Percentiles rank a stretch among this genome's conserved stretches.
Conservation (phyloP, 208 protist species). For the Leishmania gerbilli region DNA sequence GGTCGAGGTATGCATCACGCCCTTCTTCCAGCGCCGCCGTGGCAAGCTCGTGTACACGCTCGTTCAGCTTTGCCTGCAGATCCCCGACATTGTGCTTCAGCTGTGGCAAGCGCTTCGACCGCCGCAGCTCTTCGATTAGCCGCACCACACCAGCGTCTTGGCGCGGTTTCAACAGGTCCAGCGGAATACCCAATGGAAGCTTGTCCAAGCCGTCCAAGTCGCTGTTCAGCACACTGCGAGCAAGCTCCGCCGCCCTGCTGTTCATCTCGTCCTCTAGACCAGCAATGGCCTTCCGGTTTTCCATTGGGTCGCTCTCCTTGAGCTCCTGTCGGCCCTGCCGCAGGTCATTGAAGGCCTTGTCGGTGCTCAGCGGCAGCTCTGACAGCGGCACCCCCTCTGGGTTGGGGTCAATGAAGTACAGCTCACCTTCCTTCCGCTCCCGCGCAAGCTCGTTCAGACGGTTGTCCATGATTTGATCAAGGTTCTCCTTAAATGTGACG, state of each 20-base stretch:
- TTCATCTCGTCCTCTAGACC: constrained; percentile 69
- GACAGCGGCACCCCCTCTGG: constrained; percentile 38
- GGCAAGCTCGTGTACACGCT: constrained; percentile 48
- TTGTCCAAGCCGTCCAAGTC: constrained; percentile 66
- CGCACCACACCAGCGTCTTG: constrained; percentile 44
- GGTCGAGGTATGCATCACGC: constrained; percentile 58
- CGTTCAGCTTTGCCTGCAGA: constrained; percentile 47
- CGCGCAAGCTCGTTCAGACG: constrained; percentile 62
- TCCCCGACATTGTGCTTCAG: constrained; percentile 38
- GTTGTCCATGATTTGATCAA: constrained; percentile 60
- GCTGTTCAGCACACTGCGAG: constrained; percentile 37
- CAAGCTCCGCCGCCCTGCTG: constrained; percentile 40
- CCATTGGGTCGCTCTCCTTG: constrained; percentile 43
- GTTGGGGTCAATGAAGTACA: constrained; percentile 73
- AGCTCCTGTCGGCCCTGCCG: constrained; percentile 48
- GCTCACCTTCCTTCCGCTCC: constrained; percentile 68
- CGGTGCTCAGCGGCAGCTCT: constrained; percentile 42
- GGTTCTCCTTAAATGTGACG: constrained; percentile 46
- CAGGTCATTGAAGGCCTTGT: constrained; percentile 56
- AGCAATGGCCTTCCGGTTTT: constrained; percentile 55
- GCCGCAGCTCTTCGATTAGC: constrained; percentile 54
- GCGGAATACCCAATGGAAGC: constrained; percentile 61
- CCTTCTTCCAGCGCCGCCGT: constrained; percentile 49
- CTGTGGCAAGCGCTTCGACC: constrained; percentile 25
- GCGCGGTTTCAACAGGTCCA: constrained; percentile 60